These are phyloP conservation scores for Coemansia sp. DNA, from an alignment of 192 early-diverging fungal species.

Conservation along the genomic window DNA sequence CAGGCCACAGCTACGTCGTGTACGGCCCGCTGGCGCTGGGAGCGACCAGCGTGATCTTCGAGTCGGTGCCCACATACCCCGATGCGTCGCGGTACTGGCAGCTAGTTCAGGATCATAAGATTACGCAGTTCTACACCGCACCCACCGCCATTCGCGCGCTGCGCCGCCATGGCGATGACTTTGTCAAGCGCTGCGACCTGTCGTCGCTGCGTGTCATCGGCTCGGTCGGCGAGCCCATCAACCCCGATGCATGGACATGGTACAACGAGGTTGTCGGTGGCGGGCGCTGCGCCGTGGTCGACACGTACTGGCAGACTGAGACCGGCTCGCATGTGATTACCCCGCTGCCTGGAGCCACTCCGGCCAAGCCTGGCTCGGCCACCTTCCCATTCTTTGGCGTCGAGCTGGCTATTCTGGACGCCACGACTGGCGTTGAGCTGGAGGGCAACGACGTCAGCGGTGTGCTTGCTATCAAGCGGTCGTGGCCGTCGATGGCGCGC, in stretches of 20 bases:
- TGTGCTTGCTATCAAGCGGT: slow-evolving; percentile 80
- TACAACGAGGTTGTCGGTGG: slow-evolving; percentile 90
- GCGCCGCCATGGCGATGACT: slow-evolving; percentile 77
- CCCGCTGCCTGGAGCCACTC: slow-evolving; percentile 83
- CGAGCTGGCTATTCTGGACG: slow-evolving; percentile 80
- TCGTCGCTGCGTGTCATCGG: slow-evolving; percentile 85
- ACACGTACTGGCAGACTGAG: slow-evolving; percentile 96
- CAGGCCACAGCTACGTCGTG: slow-evolving; percentile 85
- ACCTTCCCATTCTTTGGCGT: slow-evolving; percentile 98
- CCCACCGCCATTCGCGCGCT: slow-evolving; percentile 97
- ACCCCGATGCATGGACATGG: slow-evolving; percentile 97
- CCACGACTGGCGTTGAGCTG: slow-evolving; percentile 79
- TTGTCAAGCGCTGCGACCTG: slow-evolving; percentile 75
- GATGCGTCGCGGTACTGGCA: slow-evolving; percentile 79
- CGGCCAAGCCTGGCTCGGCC: slow-evolving; percentile 93
- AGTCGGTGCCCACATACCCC: slow-evolving; percentile 92
- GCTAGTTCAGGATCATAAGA: slow-evolving; percentile 81
- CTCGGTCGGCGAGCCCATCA: slow-evolving; percentile 96
- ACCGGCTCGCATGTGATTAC: slow-evolving; percentile 91
- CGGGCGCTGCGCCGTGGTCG: slow-evolving; percentile 85
- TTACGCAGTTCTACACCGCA: slow-evolving; percentile 98
- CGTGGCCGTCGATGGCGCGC: slow-evolving; percentile 91
- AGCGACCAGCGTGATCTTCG: slow-evolving; percentile 89
- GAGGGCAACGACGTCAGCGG: slow-evolving; percentile 85
- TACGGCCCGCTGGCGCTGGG: slow-evolving; percentile 89